Conservation (phyloP, 331 rosid species). For the Erythrophleum ivorense region DNA sequence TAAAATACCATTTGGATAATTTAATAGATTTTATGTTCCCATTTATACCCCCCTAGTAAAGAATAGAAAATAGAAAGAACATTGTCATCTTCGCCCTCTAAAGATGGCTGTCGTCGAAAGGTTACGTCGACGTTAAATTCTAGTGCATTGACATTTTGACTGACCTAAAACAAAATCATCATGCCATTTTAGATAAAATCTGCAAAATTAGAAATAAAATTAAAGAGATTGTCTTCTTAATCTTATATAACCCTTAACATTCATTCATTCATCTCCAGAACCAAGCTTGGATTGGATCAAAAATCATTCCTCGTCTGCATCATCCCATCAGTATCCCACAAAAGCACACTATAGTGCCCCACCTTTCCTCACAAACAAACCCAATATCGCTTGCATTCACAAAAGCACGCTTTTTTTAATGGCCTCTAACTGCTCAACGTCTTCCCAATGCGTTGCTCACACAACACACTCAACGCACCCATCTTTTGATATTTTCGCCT, state of each 20-base stretch:
- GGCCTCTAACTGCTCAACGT: not conserved
- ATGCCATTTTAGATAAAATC: not conserved
- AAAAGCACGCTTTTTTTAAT: conserved; percentile 31
- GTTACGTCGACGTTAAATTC: too few species aligned
- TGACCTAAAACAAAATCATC: not conserved
- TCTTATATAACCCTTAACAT: not conserved
- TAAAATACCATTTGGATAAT: not conserved
- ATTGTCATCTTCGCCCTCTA: not conserved
- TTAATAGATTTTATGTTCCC: not conserved
- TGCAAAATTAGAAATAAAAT: not conserved
- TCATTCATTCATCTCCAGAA: not conserved
- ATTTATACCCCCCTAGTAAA: not conserved
- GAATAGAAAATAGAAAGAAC: not conserved
- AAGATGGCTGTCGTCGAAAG: too few species aligned
- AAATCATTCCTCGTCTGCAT: conserved; percentile 10
- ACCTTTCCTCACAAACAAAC: conserved; percentile 22
- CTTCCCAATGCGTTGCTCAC: not conserved
- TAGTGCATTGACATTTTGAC: too few species aligned
- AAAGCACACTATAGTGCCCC: conserved; percentile 17
- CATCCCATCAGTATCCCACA: conserved; percentile 12
- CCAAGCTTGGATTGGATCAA: not conserved
- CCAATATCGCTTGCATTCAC: conserved; percentile 3
- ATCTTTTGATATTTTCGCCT: not conserved
- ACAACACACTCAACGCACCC: not conserved
- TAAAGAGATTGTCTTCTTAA: not conserved